These are phyloP conservation scores for Bryum argenteum DNA, from an alignment of 225 moss, liverwort and hornwort genomes.

Conservation along the genomic window DNA sequence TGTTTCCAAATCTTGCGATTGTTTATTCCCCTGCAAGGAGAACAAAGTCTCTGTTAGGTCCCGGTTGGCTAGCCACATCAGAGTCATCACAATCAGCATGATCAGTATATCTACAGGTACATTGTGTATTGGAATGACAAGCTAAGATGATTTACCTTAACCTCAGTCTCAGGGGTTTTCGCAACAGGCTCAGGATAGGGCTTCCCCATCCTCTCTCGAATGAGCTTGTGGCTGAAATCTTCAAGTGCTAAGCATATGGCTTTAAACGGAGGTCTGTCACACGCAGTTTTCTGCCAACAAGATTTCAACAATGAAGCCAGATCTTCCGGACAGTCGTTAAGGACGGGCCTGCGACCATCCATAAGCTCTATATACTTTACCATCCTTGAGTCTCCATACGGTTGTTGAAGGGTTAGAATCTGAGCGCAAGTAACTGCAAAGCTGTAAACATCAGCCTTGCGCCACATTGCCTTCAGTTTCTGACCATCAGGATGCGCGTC, in stretches of 20 bases:
- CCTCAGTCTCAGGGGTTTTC: neutral
- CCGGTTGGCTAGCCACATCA: no score
- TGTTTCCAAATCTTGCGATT: neutral
- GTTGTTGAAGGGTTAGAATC: conserved; percentile 10
- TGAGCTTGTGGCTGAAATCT: conserved; percentile 1
- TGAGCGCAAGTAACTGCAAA: conserved; percentile 28
- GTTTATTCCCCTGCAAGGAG: neutral
- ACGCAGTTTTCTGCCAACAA: conserved; percentile 5
- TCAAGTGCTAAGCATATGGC: conserved; percentile 24
- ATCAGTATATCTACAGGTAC: neutral
- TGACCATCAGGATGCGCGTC: neutral
- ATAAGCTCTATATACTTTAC: neutral
- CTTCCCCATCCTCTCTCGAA: neutral
- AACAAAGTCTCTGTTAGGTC: neutral
- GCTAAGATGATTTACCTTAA: conserved; percentile 11
- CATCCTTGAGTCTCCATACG: neutral
- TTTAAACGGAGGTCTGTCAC: conserved; percentile 13
- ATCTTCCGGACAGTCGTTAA: conserved; percentile 20
- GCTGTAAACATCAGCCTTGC: conserved; percentile 27
- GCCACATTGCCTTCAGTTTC: conserved; percentile 1
- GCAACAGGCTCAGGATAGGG: neutral
- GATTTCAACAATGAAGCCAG: conserved; percentile 11
- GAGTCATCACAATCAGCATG: no score
- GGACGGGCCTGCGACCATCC: conserved; percentile 6
- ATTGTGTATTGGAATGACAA: neutral